Evolutionary conservation across 306 rosid species (phyloP).

Genomic region (Vigna angularis): DNA sequence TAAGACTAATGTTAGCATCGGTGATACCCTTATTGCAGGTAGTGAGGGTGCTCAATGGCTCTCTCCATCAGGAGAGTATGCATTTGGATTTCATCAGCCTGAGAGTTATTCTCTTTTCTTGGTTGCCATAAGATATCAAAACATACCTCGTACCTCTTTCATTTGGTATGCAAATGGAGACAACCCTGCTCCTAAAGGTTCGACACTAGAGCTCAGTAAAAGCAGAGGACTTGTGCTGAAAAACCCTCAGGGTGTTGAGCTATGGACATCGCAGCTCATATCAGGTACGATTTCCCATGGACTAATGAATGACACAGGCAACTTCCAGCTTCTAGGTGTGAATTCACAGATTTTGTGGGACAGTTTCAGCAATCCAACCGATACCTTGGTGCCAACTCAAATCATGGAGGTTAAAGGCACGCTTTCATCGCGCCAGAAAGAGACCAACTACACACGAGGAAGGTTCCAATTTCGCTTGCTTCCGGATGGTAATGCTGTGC

Average conservation of each 20-base stretch:
- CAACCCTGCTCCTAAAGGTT: constrained; percentile 34
- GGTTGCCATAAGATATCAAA: constrained; percentile 38
- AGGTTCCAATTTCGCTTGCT: constrained; percentile 45
- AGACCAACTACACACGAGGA: constrained; percentile 45
- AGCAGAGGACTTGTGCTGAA: constrained; percentile 38
- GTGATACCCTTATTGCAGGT: background rate
- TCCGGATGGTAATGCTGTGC: constrained; percentile 45
- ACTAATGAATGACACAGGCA: constrained; percentile 40
- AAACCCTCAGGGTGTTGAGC: constrained; percentile 27
- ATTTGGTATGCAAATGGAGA: constrained; percentile 47
- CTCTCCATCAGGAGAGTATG: constrained; percentile 39
- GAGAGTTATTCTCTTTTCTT: background rate
- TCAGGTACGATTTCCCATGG: constrained; percentile 13
- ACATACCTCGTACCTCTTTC: background rate
- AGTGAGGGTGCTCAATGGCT: constrained; percentile 16
- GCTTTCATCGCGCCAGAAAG: constrained; percentile 43
- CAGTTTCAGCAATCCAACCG: constrained; percentile 47
- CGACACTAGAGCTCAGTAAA: constrained; percentile 18
- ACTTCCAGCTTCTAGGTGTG: constrained; percentile 32
- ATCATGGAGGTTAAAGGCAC: constrained; percentile 30
- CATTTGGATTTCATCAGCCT: constrained; percentile 22
- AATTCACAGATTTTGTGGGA: constrained; percentile 43
- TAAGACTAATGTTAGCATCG: background rate
- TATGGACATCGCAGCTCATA: constrained; percentile 35
- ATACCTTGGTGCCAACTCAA: constrained; percentile 59